Percentiles rank a stretch among this genome's conserved stretches.
Conservation (phyloP, 768 basidiomycete species). For the Lactarius sanguifluus region DNA sequence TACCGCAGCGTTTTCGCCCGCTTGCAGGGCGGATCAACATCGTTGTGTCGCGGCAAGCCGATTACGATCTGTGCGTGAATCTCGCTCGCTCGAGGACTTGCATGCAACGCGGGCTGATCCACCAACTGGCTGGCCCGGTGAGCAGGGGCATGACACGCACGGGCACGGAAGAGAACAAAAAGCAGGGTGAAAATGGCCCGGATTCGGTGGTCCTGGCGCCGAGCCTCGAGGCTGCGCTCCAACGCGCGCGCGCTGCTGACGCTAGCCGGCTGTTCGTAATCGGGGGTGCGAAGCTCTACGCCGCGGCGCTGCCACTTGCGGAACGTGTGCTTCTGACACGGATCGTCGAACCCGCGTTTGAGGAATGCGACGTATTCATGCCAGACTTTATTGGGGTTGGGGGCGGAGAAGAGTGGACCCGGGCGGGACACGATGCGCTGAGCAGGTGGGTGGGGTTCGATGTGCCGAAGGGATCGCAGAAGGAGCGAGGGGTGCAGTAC, state of each 20-base stretch:
- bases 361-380: slow-evolving; percentile 86
- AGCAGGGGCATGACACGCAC: background rate
- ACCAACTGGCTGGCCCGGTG: slow-evolving; percentile 18
- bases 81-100: background rate
- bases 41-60: slow-evolving; percentile 62
- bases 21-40: slow-evolving; percentile 74
- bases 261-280: slow-evolving; percentile 63
- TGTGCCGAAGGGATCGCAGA: slow-evolving; percentile 71
- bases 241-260: slow-evolving; percentile 45
- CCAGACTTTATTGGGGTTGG: slow-evolving; percentile 56
- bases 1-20: slow-evolving; percentile 81
- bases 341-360: slow-evolving; percentile 68
- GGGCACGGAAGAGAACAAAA: background rate
- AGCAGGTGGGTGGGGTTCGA: slow-evolving; percentile 78
- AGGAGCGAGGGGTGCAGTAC: slow-evolving; percentile 82
- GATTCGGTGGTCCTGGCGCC: slow-evolving; percentile 42
- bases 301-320: slow-evolving; percentile 60
- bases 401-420: slow-evolving; percentile 47
- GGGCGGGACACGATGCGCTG: slow-evolving; percentile 61
- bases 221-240: slow-evolving; percentile 39
- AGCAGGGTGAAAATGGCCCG: background rate
- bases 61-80: slow-evolving; percentile 60
- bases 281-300: slow-evolving; percentile 88
- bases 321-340: slow-evolving; percentile 89
- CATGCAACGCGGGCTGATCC: background rate